phyloP scores from a whole-genome alignment of 345 rosid genomes.

The Lagerstroemia speciosa region DNA sequence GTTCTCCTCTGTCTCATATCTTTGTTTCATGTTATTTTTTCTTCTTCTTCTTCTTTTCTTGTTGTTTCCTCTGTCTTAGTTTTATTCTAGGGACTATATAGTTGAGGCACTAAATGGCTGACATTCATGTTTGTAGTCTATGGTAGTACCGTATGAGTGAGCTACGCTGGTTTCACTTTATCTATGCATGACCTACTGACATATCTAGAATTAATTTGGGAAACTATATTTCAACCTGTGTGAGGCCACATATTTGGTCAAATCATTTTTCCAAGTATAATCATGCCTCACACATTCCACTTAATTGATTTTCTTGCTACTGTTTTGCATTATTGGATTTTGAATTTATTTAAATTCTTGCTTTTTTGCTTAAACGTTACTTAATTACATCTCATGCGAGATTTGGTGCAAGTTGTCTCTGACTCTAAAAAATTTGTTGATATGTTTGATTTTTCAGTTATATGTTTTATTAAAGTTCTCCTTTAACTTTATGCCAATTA shows the following conservation, averaged over 20 bases:
- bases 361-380: not conserved
- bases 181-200: not conserved
- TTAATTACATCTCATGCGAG: not conserved
- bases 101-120: not conserved
- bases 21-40: too few species aligned
- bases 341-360: not conserved
- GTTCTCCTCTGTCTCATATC: not conserved
- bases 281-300: not conserved
- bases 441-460: not conserved
- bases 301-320: not conserved
- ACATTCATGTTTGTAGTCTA: not conserved
- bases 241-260: not conserved
- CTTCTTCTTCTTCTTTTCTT: not conserved
- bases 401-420: not conserved
- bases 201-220: not conserved
- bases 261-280: not conserved
- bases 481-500: not conserved
- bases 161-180: not conserved
- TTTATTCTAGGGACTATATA: not conserved
- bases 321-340: not conserved
- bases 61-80: not conserved
- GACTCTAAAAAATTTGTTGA: not conserved
- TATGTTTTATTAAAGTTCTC: not conserved
- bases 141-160: not conserved
- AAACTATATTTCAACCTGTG: not conserved